Evolutionary conservation across 1,284 basidiomycete genomes (phyloP), one percentile per base, ranked within the genome.

Genomic region (Cryptococcus deneoformans): DNA sequence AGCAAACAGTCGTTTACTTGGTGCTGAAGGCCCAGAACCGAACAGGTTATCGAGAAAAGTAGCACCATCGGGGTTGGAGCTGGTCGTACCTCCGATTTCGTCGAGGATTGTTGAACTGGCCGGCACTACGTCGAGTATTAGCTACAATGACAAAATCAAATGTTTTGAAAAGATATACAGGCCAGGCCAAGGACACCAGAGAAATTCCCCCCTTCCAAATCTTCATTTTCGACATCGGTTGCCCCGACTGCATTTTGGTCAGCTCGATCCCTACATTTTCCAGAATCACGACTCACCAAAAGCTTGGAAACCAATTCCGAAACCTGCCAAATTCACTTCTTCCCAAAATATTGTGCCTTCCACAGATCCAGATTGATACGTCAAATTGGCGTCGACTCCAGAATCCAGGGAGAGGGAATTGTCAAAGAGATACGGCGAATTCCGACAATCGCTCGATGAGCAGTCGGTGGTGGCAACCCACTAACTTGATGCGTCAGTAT

Each of bases 11-110:
- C 76, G 66, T 16, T 75, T 63, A 1, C 68, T 63, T 0, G 77
- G 77, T 1, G 77, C 77, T 1, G 64, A 70, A 0, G 45, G 39
- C 0, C 77, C 77, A 0, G 68, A 61, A n/a, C 77, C 76, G 52
- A 77, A 78, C 4, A 78, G 52, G 51, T 78, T 78, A 59, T 78
- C 77, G 11, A 78, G 71, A 56, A 77, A 77, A 0, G 75, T 76
- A 8, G 77, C 77, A 11, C 77, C 77, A 56, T 78, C 77, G 7
- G 77, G 75, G 37, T 67, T 60, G 5, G 73, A 73, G 6, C 66
- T 60, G 1, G 76, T 77, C 1, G 72, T 72, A 36, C 76, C 77
- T 7, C 73, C 70, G 20, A 78, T 73, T 5, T 62, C 50, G 9
- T 57, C 55, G 10, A 65, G 58, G 52, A 78, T 77, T 48, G 71